A percentile compares a stretch with the other conserved stretches of the same genome.
Conservation (phyloP, 1,284 basidiomycete genomes). For the Boletus holoroseus region DNA sequence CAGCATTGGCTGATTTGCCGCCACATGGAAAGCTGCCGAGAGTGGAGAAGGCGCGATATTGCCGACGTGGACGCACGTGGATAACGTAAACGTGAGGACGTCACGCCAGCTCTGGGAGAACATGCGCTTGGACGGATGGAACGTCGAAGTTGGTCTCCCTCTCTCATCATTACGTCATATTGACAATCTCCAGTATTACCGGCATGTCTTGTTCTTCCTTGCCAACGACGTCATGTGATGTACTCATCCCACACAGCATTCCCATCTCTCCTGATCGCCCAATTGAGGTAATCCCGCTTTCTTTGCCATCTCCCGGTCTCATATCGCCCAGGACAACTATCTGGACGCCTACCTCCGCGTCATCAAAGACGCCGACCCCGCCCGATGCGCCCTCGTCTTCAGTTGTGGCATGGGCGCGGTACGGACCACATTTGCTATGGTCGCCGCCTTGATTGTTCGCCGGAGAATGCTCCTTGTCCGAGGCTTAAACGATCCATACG, state of each 20-base stretch:
- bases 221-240: not conserved
- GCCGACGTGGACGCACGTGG: constrained; percentile 94
- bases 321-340: constrained; percentile 70
- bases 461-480: constrained; percentile 79
- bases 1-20: constrained; percentile 5
- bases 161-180: constrained; percentile 6
- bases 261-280: constrained; percentile 89
- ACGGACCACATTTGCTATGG: constrained; percentile 96
- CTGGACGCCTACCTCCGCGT: constrained; percentile 89
- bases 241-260: constrained; percentile 49
- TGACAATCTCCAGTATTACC: constrained; percentile 48
- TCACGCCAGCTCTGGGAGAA: constrained; percentile 82
- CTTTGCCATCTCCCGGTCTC: not conserved
- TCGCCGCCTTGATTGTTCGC: constrained; percentile 84
- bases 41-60: constrained; percentile 76
- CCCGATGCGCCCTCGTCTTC: constrained; percentile 83
- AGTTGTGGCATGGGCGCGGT: constrained; percentile 98
- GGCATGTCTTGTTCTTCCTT: constrained; percentile 37
- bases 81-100: constrained; percentile 80
- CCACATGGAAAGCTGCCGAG: constrained; percentile 46
- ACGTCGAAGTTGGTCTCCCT: constrained; percentile 58
- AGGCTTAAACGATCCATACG: constrained; percentile 76
- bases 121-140: constrained; percentile 83
- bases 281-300: constrained; percentile 55
- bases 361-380: constrained; percentile 78